These are phyloP conservation scores for Colletotrichum navitas DNA, from an alignment of 2,329 filamentous ascomycete species.

Conservation along the genomic window DNA sequence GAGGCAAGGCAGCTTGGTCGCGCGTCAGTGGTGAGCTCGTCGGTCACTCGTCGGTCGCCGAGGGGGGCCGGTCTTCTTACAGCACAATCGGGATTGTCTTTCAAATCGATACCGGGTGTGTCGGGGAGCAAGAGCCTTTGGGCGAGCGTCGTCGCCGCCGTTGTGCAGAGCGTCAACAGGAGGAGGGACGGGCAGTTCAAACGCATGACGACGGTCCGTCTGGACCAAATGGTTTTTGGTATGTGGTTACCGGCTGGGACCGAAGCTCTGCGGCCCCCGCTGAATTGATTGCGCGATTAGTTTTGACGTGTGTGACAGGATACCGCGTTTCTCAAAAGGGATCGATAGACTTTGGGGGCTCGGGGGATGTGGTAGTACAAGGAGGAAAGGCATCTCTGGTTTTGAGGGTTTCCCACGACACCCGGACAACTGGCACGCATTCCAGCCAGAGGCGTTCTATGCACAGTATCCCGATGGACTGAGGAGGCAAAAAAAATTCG, in stretches of 20 bases:
- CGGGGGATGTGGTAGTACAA: no score
- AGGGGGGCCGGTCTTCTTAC: neutral
- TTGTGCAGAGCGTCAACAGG: neutral
- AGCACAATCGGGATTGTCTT: slow-evolving; percentile 26
- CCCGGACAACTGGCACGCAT: neutral
- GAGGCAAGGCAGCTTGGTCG: slow-evolving; percentile 27
- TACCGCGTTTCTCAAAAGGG: neutral
- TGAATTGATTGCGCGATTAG: neutral
- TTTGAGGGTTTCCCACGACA: no score
- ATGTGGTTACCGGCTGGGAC: neutral
- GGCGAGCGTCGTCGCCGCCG: slow-evolving; percentile 17
- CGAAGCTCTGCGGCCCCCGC: neutral
- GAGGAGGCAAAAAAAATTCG: neutral
- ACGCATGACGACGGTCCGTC: slow-evolving; percentile 1
- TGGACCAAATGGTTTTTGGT: neutral
- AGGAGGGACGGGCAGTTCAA: neutral
- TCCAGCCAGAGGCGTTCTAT: neutral
- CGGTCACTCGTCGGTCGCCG: neutral
- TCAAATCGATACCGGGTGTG: slow-evolving; percentile 5
- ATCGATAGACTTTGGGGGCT: neutral
- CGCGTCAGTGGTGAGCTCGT: neutral
- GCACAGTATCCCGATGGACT: neutral
- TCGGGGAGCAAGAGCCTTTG: slow-evolving; percentile 10
- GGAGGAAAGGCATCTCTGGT: neutral
- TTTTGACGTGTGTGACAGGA: neutral